Evolutionary conservation across 1,284 basidiomycete genomes (phyloP).

Genomic region (Boletellus deceptivus): DNA sequence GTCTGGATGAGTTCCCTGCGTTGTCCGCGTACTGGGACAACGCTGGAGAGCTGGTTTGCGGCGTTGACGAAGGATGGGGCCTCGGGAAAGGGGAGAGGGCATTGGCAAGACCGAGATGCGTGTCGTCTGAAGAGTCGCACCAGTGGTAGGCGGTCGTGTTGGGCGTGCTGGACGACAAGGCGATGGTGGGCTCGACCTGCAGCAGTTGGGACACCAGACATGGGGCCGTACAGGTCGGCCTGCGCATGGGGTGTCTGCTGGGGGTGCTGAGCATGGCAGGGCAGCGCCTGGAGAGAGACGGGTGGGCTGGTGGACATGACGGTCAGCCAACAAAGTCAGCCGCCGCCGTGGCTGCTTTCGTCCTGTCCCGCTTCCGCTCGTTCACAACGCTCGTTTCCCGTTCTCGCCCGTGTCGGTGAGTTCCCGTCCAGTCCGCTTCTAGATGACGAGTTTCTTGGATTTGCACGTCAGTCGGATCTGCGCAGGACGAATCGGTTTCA

Average conservation of each 20-base stretch:
- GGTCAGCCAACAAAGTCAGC: constrained; percentile 18
- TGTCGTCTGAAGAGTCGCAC: neutral
- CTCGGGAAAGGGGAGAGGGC: neutral
- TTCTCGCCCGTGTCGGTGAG: constrained; percentile 17
- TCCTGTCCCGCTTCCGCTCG: constrained; percentile 4
- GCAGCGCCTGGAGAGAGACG: neutral
- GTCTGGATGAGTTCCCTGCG: constrained; percentile 13
- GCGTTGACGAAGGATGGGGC: constrained; percentile 11
- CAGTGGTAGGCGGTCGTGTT: neutral
- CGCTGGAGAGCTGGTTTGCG: constrained; percentile 19
- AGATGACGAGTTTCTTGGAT: constrained; percentile 39
- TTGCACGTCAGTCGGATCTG: constrained; percentile 58
- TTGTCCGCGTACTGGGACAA: constrained; percentile 1
- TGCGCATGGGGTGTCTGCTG: no score
- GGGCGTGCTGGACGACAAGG: neutral
- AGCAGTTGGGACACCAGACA: constrained; percentile 2
- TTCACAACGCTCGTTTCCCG: constrained; percentile 5
- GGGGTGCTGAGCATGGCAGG: no score
- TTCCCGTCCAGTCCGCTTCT: constrained; percentile 6
- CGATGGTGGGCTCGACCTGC: neutral
- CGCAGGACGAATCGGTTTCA: constrained; percentile 37
- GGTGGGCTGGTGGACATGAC: constrained; percentile 2
- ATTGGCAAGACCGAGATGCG: neutral
- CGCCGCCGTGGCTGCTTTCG: neutral
- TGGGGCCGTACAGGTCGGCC: neutral